Evolutionary conservation across 2,329 filamentous ascomycete species (phyloP), one percentile per base, ranked within the genome.

Genomic region (Monilinia polystroma): DNA sequence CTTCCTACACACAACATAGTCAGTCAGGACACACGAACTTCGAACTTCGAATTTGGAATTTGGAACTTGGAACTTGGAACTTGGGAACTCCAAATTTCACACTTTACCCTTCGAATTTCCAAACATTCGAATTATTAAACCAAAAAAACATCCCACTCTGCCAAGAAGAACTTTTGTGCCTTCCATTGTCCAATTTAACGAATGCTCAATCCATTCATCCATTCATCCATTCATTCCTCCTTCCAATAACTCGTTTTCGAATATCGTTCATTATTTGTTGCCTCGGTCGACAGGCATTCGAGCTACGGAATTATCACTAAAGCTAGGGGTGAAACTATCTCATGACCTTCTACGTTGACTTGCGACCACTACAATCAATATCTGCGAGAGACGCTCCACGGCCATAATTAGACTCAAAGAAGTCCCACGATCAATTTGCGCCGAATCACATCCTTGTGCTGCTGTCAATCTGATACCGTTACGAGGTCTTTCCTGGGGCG

Each of bases 261-360:
- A 56, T 55, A 32, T 54, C 64, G 43, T 45, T 57, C 38, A 47
- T 47, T 43, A 57, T 18, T 54, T 47, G 51, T 56, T 63, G 65
- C 65, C 58, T 63, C 59, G 65, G 55, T 62, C 49, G 26, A 53
- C 29, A 60, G 64, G 64, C 64, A 60, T 51, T 60, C 35, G 35
- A 53, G 32, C 45, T 38, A 52, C 32, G 58, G 54, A 51, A 66
- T 60, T 45, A 53, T 41, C 32, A 66, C 35, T 60, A 53, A 18
- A 52, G 55, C 55, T 66, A 71, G 72, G 70, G 62, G 64, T 68
- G 70, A 73, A 72, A 70, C 69, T 67, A 67, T 71, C 66, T 64
- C 64, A 69, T 67, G 66, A 71, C 57, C 62, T 49, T 66, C 45
- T 41, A 62, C 63, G 63, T 67, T 64, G 54, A 68, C 64, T 64